Evolutionary conservation across 768 basidiomycete species (phyloP), one percentile per base, ranked within the genome.

Genomic region (Candolleomyces eurysporus): DNA sequence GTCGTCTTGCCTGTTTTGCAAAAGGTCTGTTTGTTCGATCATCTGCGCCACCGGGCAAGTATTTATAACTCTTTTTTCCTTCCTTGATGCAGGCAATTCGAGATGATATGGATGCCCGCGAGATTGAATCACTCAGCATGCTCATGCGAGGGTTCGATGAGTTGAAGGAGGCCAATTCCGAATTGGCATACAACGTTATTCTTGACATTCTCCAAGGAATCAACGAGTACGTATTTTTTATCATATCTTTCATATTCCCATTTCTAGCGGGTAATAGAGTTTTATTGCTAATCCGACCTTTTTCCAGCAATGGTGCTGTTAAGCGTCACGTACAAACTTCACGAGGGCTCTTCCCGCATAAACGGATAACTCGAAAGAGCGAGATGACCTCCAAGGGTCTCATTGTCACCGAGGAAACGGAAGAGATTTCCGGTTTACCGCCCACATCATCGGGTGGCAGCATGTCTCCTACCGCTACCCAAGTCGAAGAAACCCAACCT

Each of bases 131-230:
- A 13, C 74, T 98, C 45, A 91, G 89, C 74, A 92, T 93, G 87
- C 82, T 99, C 22, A 85, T 90, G 48, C 82, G 93, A 63, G 97
- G 96, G 1, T 98, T 98, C 72, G 75, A 85, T 42, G 94, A 96
- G 68, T 80, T 99, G 19, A 87, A 88, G 61, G 87, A 89, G 17
- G 84, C 85, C 21, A 95, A 96, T 68, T 85, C 96, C 0, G 87
- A 89, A 61, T 80, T 97, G 36, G 91, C 93, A 0, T 96, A 97
- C 71, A 89, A 87, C 63, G 78, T 96, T 50, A 84, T 98, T 45
- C 85, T 96, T 58, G 96, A 98, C 69, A 85, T 98, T 45, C 79
- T 98, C 10, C 83, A 89, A 40, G 94, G 92, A 14, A 90, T 98
- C 71, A 92, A 96, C 72, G 91, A 94, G 95, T 95, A 72, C 64